These are phyloP conservation scores for Stagonosporopsis cucurbitacearum DNA, from an alignment of 2,329 filamentous ascomycete species.

Conservation along the genomic window DNA sequence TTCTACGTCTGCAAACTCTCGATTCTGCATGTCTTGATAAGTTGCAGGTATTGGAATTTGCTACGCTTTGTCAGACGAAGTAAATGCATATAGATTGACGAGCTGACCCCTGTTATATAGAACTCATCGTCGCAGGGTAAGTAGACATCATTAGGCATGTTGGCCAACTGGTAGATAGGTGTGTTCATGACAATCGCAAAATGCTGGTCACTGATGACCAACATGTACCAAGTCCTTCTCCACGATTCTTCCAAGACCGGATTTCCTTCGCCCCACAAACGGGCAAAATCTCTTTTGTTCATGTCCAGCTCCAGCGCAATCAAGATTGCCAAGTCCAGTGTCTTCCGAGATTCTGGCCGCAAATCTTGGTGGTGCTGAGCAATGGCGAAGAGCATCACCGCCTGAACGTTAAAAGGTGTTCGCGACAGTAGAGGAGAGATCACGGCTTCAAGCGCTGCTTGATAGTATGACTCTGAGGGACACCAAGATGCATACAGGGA, in stretches of 20 bases:
- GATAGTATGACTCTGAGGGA: slow-evolving; percentile 35
- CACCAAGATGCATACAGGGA: slow-evolving; percentile 44
- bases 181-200: slow-evolving; percentile 78
- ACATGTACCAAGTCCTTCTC: slow-evolving; percentile 86
- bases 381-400: slow-evolving; percentile 76
- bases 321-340: slow-evolving; percentile 69
- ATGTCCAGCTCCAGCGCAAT: slow-evolving; percentile 79
- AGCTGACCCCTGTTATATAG: slow-evolving; percentile 54
- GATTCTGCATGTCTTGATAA: slow-evolving; percentile 75
- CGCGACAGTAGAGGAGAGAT: slow-evolving; percentile 23
- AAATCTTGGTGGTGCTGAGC: slow-evolving; percentile 80
- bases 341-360: slow-evolving; percentile 69
- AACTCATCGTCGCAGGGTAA: slow-evolving; percentile 83
- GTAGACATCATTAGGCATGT: slow-evolving; percentile 68
- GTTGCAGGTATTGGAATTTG: slow-evolving; percentile 50
- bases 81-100: background rate
- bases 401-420: slow-evolving; percentile 70
- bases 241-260: slow-evolving; percentile 79
- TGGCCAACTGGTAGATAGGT: slow-evolving; percentile 70
- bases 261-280: slow-evolving; percentile 66
- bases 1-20: slow-evolving; percentile 73
- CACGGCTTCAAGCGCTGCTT: slow-evolving; percentile 30
- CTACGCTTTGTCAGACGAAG: slow-evolving; percentile 20
- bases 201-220: slow-evolving; percentile 79
- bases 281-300: slow-evolving; percentile 72